phyloP scores from a whole-genome alignment of 805 yeast genomes.

The Peterozyma toletana region DNA sequence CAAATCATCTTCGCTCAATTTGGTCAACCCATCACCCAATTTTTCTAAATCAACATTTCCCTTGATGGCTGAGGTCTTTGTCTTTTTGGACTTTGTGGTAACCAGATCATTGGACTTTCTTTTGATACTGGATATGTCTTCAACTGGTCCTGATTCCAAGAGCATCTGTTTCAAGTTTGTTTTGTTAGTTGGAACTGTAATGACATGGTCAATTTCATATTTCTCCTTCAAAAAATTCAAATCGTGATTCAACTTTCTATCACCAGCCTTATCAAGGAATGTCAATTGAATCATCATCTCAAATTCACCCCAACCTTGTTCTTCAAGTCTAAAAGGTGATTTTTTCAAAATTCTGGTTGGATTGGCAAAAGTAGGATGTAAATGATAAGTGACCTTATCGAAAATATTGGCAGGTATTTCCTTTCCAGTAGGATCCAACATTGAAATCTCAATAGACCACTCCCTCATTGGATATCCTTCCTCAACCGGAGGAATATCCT shows the following conservation, averaged over 20 bases:
- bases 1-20: slow-evolving; percentile 85
- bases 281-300: slow-evolving; percentile 78
- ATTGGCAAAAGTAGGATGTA: slow-evolving; percentile 92
- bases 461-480: slow-evolving; percentile 91
- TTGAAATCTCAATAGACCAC: slow-evolving; percentile 76
- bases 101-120: slow-evolving; percentile 8
- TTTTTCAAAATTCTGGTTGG: slow-evolving; percentile 78
- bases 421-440: slow-evolving; percentile 74
- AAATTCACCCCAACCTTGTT: slow-evolving; percentile 98
- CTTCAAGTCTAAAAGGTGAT: slow-evolving; percentile 81
- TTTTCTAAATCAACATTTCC: slow-evolving; percentile 83
- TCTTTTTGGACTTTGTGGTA: slow-evolving; percentile 37
- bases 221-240: slow-evolving; percentile 75
- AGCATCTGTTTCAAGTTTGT: slow-evolving; percentile 66
- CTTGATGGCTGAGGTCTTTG: slow-evolving; percentile 52
- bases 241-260: slow-evolving; percentile 80
- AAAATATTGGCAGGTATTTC: slow-evolving; percentile 82
- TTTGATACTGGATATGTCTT: slow-evolving; percentile 27
- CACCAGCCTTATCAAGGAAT: slow-evolving; percentile 81
- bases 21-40: slow-evolving; percentile 83
- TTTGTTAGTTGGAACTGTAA: slow-evolving; percentile 70
- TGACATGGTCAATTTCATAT: slow-evolving; percentile 70
- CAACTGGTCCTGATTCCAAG: slow-evolving; percentile 78
- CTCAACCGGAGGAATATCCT: slow-evolving; percentile 77
- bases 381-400: slow-evolving; percentile 86